Conservation (phyloP, 2,329 filamentous ascomycete species). For the Cordyceps cicadae region DNA sequence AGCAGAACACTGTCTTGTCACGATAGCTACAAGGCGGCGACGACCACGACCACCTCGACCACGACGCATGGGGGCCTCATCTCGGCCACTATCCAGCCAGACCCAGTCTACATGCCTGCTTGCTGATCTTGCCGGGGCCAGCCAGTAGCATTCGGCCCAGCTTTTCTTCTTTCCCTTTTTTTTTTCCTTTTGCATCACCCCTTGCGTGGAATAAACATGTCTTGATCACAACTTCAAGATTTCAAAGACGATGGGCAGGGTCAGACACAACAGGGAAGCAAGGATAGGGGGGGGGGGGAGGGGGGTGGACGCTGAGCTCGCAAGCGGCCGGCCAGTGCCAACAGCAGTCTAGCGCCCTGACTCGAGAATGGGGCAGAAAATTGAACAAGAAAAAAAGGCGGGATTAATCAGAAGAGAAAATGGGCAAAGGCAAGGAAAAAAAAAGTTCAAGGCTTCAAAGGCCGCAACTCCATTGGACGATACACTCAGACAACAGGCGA, state of each 20-base stretch:
- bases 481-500: not conserved
- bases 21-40: too few species aligned
- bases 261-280: not conserved
- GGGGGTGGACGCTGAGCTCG: not conserved
- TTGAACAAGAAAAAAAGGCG: not conserved
- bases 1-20: too few species aligned
- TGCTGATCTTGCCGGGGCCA: not conserved
- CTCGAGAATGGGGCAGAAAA: conserved; percentile 8
- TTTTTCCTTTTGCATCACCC: too few species aligned
- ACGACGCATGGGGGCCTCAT: not conserved
- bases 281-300: too few species aligned
- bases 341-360: conserved; percentile 8
- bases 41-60: too few species aligned
- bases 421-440: not conserved
- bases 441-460: not conserved
- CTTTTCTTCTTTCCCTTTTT: not conserved
- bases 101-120: not conserved
- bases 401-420: not conserved
- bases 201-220: not conserved
- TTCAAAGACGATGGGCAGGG: not conserved
- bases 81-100: not conserved
- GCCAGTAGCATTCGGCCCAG: not conserved
- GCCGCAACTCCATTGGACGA: not conserved
- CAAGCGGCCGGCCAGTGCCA: not conserved
- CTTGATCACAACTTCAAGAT: not conserved